Conservation (phyloP, 2,329 filamentous ascomycete species). For the Colletotrichum sp. region DNA sequence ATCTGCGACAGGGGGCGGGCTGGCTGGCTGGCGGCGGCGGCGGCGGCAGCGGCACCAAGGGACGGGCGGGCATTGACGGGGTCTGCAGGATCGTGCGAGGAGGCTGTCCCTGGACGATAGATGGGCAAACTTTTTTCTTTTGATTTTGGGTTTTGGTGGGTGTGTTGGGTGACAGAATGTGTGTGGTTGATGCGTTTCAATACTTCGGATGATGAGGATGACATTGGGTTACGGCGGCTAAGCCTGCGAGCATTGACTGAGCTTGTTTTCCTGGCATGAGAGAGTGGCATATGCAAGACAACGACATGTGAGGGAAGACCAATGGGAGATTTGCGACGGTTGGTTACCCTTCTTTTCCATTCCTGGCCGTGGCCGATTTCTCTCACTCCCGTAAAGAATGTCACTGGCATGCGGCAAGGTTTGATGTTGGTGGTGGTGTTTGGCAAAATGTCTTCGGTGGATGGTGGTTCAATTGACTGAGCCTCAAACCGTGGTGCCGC, state of each 20-base stretch:
- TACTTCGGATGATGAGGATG: conserved; percentile 11
- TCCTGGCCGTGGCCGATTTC: not conserved
- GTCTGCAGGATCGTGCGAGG: not conserved
- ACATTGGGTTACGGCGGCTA: not conserved
- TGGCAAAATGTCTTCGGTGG: not conserved
- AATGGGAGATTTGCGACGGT: not conserved
- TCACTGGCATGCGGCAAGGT: not conserved
- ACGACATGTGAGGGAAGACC: not conserved
- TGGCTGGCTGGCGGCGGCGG: not conserved
- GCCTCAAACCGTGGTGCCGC: conserved; percentile 18
- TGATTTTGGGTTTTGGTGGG: not conserved
- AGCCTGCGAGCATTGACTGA: not conserved
- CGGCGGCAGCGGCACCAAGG: not conserved
- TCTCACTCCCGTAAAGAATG: not conserved
- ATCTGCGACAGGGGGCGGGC: conserved; percentile 9
- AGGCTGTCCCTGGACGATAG: not conserved
- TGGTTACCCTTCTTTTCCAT: not conserved
- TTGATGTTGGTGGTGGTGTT: not conserved
- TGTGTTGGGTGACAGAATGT: not conserved
- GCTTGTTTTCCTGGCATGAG: not conserved
- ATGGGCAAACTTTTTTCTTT: not conserved
- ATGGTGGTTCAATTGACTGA: conserved; percentile 10
- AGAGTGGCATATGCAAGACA: not conserved
- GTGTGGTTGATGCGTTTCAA: conserved; percentile 9
- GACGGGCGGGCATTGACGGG: not conserved